Conservation (phyloP, 2,329 filamentous ascomycete species). For the Neonectria punicea region DNA sequence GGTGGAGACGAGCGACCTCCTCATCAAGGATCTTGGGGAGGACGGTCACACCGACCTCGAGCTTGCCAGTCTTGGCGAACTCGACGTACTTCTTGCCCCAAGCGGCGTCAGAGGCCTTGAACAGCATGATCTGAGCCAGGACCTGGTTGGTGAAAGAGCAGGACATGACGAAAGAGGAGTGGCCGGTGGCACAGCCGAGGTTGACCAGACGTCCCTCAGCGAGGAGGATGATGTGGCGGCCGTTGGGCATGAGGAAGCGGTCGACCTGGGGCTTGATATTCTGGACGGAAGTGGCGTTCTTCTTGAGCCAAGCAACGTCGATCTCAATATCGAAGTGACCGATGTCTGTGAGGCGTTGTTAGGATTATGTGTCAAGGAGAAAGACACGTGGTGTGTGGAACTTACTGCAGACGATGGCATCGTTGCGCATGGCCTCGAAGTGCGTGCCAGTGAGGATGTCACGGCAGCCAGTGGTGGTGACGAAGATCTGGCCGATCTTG, state of each 20-base stretch:
- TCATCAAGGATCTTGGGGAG: slow-evolving; percentile 98
- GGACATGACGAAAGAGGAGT: slow-evolving; percentile 99
- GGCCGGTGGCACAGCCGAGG: slow-evolving; percentile 97
- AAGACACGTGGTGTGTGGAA: neutral
- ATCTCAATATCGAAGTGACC: slow-evolving; percentile 99
- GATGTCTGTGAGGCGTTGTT: slow-evolving; percentile 70
- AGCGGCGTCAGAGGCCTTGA: slow-evolving; percentile 87
- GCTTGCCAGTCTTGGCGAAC: slow-evolving; percentile 92
- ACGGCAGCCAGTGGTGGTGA: slow-evolving; percentile 98
- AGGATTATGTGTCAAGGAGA: slow-evolving; percentile 23
- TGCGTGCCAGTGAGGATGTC: slow-evolving; percentile 93
- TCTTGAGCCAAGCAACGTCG: slow-evolving; percentile 99
- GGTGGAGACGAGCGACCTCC: slow-evolving; percentile 95
- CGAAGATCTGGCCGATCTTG: slow-evolving; percentile 91
- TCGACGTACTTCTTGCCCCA: slow-evolving; percentile 96
- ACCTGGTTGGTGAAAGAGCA: slow-evolving; percentile 99
- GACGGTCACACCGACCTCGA: slow-evolving; percentile 90
- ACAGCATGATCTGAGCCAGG: slow-evolving; percentile 98
- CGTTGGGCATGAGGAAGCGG: slow-evolving; percentile 93
- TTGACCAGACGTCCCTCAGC: slow-evolving; percentile 99
- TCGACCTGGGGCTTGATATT: slow-evolving; percentile 99
- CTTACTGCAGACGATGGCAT: slow-evolving; percentile 97
- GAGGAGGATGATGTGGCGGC: slow-evolving; percentile 97
- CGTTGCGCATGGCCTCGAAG: slow-evolving; percentile 96
- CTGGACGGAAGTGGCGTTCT: slow-evolving; percentile 90